Conservation (phyloP, 805 yeast species). For the Saitoella complicata region DNA sequence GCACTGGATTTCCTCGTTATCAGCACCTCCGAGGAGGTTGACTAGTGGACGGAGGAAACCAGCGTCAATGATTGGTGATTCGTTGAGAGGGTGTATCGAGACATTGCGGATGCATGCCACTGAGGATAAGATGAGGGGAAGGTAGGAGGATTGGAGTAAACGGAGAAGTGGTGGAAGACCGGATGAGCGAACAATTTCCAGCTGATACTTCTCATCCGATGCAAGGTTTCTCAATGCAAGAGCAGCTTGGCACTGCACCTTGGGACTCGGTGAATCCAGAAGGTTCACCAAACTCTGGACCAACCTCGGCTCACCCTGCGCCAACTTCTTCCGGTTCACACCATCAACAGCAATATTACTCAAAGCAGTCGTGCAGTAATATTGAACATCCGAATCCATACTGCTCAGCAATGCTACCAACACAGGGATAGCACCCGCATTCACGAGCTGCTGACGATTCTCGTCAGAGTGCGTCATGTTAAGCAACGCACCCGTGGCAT, state of each 20-base stretch:
- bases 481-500: constrained; percentile 93
- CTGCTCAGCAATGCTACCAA: constrained; percentile 72
- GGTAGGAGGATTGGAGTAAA: constrained; percentile 72
- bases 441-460: constrained; percentile 88
- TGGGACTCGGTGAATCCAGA: constrained; percentile 84
- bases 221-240: constrained; percentile 90
- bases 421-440: constrained; percentile 97
- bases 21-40: constrained; percentile 42
- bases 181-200: constrained; percentile 88
- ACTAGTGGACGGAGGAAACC: constrained; percentile 90
- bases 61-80: constrained; percentile 88
- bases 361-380: constrained; percentile 93
- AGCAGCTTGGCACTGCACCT: constrained; percentile 98
- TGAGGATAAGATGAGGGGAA: constrained; percentile 70
- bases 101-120: constrained; percentile 97
- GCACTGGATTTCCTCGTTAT: constrained; percentile 87
- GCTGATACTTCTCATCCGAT: constrained; percentile 86
- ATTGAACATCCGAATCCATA: constrained; percentile 91
- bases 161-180: constrained; percentile 90
- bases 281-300: constrained; percentile 74
- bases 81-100: constrained; percentile 91
- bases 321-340: constrained; percentile 66
- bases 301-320: constrained; percentile 83
- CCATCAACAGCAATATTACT: constrained; percentile 97
- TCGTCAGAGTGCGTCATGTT: constrained; percentile 98